Evolutionary conservation across 2,329 filamentous ascomycete species (phyloP), one percentile per base, ranked within the genome.

Genomic region (Apiospora kogelbergensis): DNA sequence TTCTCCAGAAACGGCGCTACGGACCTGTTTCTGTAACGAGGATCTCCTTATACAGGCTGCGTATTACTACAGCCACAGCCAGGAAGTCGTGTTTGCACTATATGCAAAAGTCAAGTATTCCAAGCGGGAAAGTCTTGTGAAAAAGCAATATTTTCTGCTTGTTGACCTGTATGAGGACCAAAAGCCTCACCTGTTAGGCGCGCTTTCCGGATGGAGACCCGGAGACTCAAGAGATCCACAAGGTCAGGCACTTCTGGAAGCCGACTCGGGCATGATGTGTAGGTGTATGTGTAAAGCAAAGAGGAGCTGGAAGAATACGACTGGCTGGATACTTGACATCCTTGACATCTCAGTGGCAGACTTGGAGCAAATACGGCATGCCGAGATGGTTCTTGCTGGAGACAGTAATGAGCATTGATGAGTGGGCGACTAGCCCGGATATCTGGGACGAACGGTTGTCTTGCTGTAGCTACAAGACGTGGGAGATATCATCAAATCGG

Each of bases 1-100:
- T 2, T 84, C 84, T 0, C 80, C 84, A 1, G 76, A 79, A 11
- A 79, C 75, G 0, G 69, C 85, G 7, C 79, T 90, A 15, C 84
- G 87, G 13, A 89, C 86, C 0, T 92, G 89, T 74, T 92, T 93
- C 72, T 84, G 89, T 33, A 82, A 91, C 30, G 87, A 86, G 3
- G 89, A 92, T 74, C 85, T 91, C 68, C 80, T 89, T 63, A 81
- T 81, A 20, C 82, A 85, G 57, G 83, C 86, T 66, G 60, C 68
- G 0, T 68, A 74, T 2, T 78, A 78, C 63, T 74, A 74, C 65
- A 74, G 72, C 13, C 72, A 79, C 11, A 76, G 80, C n/a, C 78
- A 80, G 24, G 74, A 80, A 0, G 82, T 81, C 4, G 76, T 86
- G 0, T 84, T 92, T 70, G 90, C 92, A 75, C 78, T 93, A 0